These are phyloP conservation scores for Telfairia occidentalis DNA, from an alignment of 331 rosid species.

Conservation along the genomic window DNA sequence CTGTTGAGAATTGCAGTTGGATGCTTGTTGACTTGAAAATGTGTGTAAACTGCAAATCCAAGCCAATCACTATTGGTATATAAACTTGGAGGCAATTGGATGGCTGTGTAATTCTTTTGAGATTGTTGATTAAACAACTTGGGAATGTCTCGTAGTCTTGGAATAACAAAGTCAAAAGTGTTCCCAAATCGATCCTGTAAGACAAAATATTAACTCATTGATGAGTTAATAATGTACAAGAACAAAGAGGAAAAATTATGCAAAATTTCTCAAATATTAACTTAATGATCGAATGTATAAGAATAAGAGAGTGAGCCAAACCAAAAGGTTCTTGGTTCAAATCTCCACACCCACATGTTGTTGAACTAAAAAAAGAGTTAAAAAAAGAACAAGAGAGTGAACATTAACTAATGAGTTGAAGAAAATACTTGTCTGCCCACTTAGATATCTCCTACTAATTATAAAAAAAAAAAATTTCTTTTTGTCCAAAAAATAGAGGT, in stretches of 20 bases:
- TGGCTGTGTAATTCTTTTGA: fast-evolving
- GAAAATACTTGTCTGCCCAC: no score
- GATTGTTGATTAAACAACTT: background rate
- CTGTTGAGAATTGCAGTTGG: background rate
- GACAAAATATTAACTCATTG: background rate
- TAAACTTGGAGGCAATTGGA: background rate
- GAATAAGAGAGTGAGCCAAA: background rate
- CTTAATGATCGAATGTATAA: background rate
- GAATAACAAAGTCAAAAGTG: background rate
- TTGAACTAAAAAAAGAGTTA: no score
- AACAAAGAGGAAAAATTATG: no score
- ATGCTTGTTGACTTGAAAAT: slow-evolving; percentile 9
- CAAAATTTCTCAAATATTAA: no score
- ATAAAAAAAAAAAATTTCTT: no score
- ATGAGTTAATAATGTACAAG: background rate
- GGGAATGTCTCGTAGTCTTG: background rate
- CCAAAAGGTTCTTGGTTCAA: no score
- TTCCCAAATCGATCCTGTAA: background rate
- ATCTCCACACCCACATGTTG: no score
- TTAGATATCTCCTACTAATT: no score
- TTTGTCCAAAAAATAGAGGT: no score
- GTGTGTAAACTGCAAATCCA: slow-evolving; percentile 9
- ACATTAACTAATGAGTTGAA: background rate
- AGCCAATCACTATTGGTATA: background rate
- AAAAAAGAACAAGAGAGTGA: background rate